Conservation (phyloP, 805 yeast species). For the Osmozyma mogii region DNA sequence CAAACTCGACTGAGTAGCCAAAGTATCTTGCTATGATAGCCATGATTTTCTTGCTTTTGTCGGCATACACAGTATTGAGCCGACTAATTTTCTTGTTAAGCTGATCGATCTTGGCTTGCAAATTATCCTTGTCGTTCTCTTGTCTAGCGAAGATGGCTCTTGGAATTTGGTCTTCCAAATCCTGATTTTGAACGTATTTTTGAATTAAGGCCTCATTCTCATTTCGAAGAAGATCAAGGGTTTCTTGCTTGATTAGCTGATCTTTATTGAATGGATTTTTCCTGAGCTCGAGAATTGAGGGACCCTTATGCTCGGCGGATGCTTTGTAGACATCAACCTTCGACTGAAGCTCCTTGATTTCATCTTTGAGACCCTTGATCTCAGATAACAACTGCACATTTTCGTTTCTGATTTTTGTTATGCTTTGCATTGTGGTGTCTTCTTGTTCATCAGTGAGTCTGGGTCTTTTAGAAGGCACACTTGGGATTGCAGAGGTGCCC, state of each 20-base stretch:
- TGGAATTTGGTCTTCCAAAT: slow-evolving; percentile 42
- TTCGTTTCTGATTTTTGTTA: slow-evolving; percentile 32
- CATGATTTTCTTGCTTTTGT: slow-evolving; percentile 65
- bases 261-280: slow-evolving; percentile 58
- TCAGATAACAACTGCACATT: slow-evolving; percentile 31
- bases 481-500: slow-evolving; percentile 5
- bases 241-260: slow-evolving; percentile 49
- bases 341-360: slow-evolving; percentile 26
- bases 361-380: slow-evolving; percentile 28
- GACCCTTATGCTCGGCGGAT: slow-evolving; percentile 13
- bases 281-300: slow-evolving; percentile 53
- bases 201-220: slow-evolving; percentile 54
- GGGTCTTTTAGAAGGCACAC: slow-evolving; percentile 21
- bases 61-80: slow-evolving; percentile 48
- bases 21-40: slow-evolving; percentile 58
- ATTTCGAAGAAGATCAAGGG: slow-evolving; percentile 40
- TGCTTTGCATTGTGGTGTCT: slow-evolving; percentile 4
- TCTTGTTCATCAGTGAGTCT: slow-evolving; percentile 14
- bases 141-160: slow-evolving; percentile 56
- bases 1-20: slow-evolving; percentile 68
- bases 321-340: slow-evolving; percentile 22
- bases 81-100: slow-evolving; percentile 46
- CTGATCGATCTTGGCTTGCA: slow-evolving; percentile 41
- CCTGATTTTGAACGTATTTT: slow-evolving; percentile 11
- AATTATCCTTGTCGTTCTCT: slow-evolving; percentile 41